A percentile compares a stretch with the other conserved stretches of the same genome.
phyloP scores from a whole-genome alignment of 768 basidiomycete genomes.

The Mycena indigotica region DNA sequence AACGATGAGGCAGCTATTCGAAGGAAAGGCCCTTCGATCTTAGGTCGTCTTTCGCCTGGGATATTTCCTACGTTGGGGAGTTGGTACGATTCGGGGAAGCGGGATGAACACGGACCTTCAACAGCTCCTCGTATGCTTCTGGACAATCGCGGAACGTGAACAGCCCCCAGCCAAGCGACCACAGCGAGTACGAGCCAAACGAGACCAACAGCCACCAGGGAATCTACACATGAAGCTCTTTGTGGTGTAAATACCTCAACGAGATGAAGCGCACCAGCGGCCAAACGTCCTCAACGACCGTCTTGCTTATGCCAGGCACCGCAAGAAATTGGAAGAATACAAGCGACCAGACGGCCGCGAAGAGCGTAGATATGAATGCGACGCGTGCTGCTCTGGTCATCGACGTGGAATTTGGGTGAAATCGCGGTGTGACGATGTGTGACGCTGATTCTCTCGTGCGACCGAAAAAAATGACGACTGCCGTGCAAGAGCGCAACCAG shows the following conservation, averaged over 20 bases:
- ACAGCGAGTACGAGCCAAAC: slow-evolving; percentile 79
- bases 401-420: not conserved
- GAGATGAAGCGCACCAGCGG: slow-evolving; percentile 53
- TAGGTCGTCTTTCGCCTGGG: slow-evolving; percentile 52
- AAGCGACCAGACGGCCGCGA: slow-evolving; percentile 55
- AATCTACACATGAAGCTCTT: slow-evolving; percentile 44
- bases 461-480: slow-evolving; percentile 4
- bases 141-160: slow-evolving; percentile 77
- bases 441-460: too few relatives aligned
- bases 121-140: slow-evolving; percentile 73
- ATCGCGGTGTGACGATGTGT: not conserved
- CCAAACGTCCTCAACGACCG: slow-evolving; percentile 50
- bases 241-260: not conserved
- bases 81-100: slow-evolving; percentile 12
- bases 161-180: slow-evolving; percentile 75
- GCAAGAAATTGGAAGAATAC: slow-evolving; percentile 56
- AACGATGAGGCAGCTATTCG: slow-evolving; percentile 35
- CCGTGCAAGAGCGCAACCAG: slow-evolving; percentile 64
- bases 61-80: slow-evolving; percentile 56
- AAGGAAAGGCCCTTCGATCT: slow-evolving; percentile 49
- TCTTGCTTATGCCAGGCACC: slow-evolving; percentile 53
- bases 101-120: slow-evolving; percentile 30
- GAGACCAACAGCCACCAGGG: slow-evolving; percentile 84
- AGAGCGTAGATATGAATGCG: slow-evolving; percentile 44
- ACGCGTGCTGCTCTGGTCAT: slow-evolving; percentile 70